A percentile compares a stretch with the other conserved stretches of the same genome.
Evolutionary conservation across 2,329 filamentous ascomycete species (phyloP).

Genomic region (Iodosphaeria phyllophila): DNA sequence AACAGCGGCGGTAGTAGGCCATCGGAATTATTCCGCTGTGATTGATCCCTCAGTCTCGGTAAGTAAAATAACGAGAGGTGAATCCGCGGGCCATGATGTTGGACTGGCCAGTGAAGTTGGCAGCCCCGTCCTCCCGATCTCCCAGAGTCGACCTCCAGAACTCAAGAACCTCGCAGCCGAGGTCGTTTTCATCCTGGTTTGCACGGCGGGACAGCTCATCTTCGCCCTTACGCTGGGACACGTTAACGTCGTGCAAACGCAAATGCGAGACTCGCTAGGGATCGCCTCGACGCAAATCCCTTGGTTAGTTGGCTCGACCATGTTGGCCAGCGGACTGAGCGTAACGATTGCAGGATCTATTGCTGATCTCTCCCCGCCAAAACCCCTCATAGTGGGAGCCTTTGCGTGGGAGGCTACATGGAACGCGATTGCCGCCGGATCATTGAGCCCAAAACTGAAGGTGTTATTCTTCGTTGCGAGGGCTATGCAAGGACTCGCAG

Average conservation of each 20-base stretch:
- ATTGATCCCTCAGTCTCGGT: no score
- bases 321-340: constrained; percentile 20
- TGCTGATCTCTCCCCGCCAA: constrained; percentile 20
- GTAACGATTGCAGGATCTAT: constrained; percentile 18
- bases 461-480: constrained; percentile 17
- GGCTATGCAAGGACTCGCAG: constrained; percentile 17
- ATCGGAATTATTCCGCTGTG: no score
- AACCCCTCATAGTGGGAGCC: constrained; percentile 20
- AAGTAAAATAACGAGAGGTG: no score
- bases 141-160: constrained; percentile 19
- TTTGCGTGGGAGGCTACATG: constrained; percentile 21
- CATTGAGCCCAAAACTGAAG: constrained; percentile 14
- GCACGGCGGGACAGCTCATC: constrained; percentile 21
- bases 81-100: no score
- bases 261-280: constrained; percentile 16
- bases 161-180: constrained; percentile 19
- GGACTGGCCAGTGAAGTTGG: constrained; percentile 4
- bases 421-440: constrained; percentile 17
- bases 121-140: constrained; percentile 3
- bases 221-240: constrained; percentile 22
- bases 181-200: constrained; percentile 19
- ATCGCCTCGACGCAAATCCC: constrained; percentile 19
- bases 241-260: constrained; percentile 18
- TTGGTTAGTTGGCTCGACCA: constrained; percentile 22
- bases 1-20: no score